Evolutionary conservation across 768 basidiomycete species (phyloP).

Genomic region (Holtermanniella nyarrowii): DNA sequence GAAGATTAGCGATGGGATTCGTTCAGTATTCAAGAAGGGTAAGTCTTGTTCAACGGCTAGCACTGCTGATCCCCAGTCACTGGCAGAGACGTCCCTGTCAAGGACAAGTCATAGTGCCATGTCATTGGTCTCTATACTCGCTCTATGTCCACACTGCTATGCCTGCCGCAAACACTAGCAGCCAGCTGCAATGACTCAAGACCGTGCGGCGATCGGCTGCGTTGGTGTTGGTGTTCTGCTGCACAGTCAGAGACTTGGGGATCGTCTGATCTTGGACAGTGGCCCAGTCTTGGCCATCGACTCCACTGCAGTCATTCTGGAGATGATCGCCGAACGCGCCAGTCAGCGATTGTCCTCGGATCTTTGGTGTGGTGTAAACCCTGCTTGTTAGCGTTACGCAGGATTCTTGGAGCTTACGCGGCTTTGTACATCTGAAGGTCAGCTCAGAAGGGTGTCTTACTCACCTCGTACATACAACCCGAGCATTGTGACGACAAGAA

Average conservation of each 20-base stretch:
- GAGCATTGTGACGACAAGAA: conserved; percentile 28
- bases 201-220: too few species aligned
- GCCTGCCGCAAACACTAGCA: too few species aligned
- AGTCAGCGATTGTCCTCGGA: conserved; percentile 20
- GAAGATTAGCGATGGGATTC: conserved; percentile 29
- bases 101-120: neutral
- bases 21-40: conserved; percentile 26
- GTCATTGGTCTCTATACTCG: neutral
- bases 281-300: conserved; percentile 15
- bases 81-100: neutral
- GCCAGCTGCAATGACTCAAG: too few species aligned
- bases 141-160: too few species aligned
- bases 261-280: conserved; percentile 31
- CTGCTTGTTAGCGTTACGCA: conserved; percentile 7
- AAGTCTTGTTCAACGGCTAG: neutral
- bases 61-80: neutral
- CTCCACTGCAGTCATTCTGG: conserved; percentile 23
- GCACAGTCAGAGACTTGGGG: conserved; percentile 21
- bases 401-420: neutral
- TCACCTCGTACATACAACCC: conserved; percentile 38
- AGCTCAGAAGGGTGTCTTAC: conserved; percentile 18
- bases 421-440: neutral
- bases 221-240: conserved; percentile 16
- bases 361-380: conserved; percentile 21
- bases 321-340: conserved; percentile 20